Conservation (phyloP, 148 eudicot species). For the Suaeda aralocaspica region DNA sequence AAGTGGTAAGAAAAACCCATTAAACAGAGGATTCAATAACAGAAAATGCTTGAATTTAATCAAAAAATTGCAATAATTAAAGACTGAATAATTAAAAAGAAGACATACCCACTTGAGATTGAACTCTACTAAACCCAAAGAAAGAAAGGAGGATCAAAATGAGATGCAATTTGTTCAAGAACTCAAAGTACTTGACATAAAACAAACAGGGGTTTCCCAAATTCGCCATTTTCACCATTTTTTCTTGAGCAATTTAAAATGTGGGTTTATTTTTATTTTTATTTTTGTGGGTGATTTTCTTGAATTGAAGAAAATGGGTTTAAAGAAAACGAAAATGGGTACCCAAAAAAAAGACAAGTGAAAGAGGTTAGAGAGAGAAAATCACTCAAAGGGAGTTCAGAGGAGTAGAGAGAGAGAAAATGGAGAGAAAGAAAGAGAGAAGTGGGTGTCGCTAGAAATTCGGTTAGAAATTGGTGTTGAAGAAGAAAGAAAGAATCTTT, state of each 20-base stretch:
- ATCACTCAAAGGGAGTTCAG: neutral
- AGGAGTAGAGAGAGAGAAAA: constrained; percentile 5
- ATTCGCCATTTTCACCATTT: constrained; percentile 1
- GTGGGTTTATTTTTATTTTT: no score
- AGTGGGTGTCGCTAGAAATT: constrained; percentile 11
- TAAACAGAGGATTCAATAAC: neutral
- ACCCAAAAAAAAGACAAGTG: neutral
- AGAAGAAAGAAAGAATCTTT: constrained; percentile 1
- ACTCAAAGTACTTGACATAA: neutral
- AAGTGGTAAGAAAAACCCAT: no score
- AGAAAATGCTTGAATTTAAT: constrained; percentile 3
- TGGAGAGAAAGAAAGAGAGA: neutral
- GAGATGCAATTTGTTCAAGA: neutral
- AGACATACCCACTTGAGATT: constrained; percentile 21
- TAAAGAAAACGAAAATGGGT: neutral
- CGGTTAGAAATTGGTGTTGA: constrained; percentile 16
- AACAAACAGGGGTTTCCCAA: neutral
- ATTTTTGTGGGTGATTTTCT: neutral
- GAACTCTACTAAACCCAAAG: constrained; percentile 12
- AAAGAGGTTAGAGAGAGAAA: neutral
- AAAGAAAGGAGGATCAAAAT: constrained; percentile 9
- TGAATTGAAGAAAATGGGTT: neutral
- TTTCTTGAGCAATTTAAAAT: neutral
- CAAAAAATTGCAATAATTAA: constrained; percentile 6
- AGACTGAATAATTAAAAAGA: neutral